Percentiles rank a stretch among this genome's conserved stretches.
phyloP scores from a whole-genome alignment of 2,329 filamentous ascomycete genomes.

The Pyricularia sp. region DNA sequence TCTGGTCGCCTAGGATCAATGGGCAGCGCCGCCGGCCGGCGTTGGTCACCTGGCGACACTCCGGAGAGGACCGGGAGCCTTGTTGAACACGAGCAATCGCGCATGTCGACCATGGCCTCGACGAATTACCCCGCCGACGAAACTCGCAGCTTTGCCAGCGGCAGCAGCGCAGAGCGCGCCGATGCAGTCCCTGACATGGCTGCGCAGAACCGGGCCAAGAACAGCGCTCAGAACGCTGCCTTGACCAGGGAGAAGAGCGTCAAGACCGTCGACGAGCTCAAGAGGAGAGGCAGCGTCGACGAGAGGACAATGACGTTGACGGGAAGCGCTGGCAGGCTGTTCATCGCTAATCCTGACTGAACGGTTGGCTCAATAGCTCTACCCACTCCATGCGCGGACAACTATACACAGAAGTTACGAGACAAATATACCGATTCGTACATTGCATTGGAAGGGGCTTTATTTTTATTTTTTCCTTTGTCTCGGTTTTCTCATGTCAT shows the following conservation, averaged over 20 bases:
- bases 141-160: constrained; percentile 42
- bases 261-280: constrained; percentile 62
- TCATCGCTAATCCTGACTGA: constrained; percentile 78
- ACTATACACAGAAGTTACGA: background rate
- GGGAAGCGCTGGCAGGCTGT: constrained; percentile 51
- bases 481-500: background rate
- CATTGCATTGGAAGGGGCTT: background rate
- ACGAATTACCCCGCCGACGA: constrained; percentile 17
- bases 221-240: constrained; percentile 44
- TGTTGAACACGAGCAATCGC: constrained; percentile 19
- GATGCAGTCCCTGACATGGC: constrained; percentile 53
- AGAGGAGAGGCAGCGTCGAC: constrained; percentile 72
- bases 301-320: constrained; percentile 71
- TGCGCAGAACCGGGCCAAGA: constrained; percentile 43
- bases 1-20: constrained; percentile 32
- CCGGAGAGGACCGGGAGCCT: constrained; percentile 46
- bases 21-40: constrained; percentile 25
- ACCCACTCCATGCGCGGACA: constrained; percentile 3
- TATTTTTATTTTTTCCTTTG: too few relatives aligned
- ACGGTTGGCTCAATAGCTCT: background rate
- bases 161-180: constrained; percentile 50
- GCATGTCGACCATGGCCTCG: constrained; percentile 20
- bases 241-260: constrained; percentile 56
- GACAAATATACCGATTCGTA: background rate
- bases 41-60: constrained; percentile 45